These are phyloP conservation scores for Waltiozyma sp. DNA, from an alignment of 1,139 yeast species.

Conservation along the genomic window DNA sequence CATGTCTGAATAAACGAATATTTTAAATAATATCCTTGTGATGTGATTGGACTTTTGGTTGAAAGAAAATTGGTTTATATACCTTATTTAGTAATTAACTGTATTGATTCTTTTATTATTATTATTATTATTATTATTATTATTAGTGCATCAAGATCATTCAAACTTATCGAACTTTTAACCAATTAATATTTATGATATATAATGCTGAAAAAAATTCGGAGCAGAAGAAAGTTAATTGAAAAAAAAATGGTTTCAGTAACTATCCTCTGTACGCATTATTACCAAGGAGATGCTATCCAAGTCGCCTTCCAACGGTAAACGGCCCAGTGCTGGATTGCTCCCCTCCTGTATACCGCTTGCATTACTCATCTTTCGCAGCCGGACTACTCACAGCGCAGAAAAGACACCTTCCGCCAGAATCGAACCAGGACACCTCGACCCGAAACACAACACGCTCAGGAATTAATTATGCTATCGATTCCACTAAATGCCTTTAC, in stretches of 20 bases:
- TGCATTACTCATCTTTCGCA: constrained; percentile 19
- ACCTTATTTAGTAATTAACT: too few relatives aligned
- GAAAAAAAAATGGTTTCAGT: constrained; percentile 18
- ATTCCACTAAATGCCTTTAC: constrained; percentile 29
- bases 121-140: too few relatives aligned
- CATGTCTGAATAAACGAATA: too few relatives aligned
- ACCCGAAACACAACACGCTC: constrained; percentile 16
- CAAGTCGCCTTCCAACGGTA: constrained; percentile 34
- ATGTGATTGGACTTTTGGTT: too few relatives aligned
- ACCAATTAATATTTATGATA: too few relatives aligned
- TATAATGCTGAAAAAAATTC: too few relatives aligned
- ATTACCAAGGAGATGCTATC: constrained; percentile 23
- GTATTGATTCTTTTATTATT: too few relatives aligned
- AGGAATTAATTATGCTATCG: constrained; percentile 22
- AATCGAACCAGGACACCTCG: constrained; percentile 31
- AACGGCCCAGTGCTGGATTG: constrained; percentile 30
- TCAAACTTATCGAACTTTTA: too few relatives aligned
- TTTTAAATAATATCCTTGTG: too few relatives aligned
- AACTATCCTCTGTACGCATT: constrained; percentile 8
- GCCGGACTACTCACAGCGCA: constrained; percentile 24
- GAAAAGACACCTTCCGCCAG: constrained; percentile 22
- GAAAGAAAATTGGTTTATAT: too few relatives aligned
- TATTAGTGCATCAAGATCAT: too few relatives aligned
- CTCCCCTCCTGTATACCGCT: constrained; percentile 32
- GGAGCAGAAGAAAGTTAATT: too few relatives aligned